Conservation (phyloP, 2,329 filamentous ascomycete species). For the Beauveria caledonica region DNA sequence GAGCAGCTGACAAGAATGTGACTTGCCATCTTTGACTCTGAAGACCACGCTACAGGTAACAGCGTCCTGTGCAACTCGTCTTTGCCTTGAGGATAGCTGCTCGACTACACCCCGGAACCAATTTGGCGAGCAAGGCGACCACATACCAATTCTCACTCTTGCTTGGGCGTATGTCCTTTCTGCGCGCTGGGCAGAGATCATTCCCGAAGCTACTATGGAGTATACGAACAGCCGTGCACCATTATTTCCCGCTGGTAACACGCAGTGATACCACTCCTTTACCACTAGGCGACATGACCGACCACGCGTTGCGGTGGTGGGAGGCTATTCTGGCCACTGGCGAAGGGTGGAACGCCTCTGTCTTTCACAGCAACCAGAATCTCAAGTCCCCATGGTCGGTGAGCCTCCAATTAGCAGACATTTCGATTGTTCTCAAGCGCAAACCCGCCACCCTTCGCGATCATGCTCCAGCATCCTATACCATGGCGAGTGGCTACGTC, state of each 20-base stretch:
- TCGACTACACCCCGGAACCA: not conserved
- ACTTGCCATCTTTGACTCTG: not conserved
- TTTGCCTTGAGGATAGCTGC: not conserved
- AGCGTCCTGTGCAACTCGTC: not conserved
- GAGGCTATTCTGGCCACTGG: conserved; percentile 7
- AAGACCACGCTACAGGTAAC: not conserved
- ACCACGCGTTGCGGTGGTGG: conserved; percentile 9
- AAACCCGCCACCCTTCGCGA: not conserved
- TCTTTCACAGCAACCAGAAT: not conserved
- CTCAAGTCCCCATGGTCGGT: conserved; percentile 11
- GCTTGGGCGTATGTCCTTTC: conserved; percentile 14
- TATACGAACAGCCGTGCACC: conserved; percentile 9
- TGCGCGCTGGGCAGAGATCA: conserved; percentile 14
- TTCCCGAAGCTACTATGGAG: conserved; percentile 2
- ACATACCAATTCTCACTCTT: conserved; percentile 13
- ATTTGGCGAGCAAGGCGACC: not conserved
- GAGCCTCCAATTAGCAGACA: not conserved
- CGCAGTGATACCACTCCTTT: not conserved
- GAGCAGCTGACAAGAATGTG: not conserved
- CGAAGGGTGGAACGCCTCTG: conserved; percentile 6
- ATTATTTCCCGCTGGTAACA: not conserved
- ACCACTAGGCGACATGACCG: conserved; percentile 4
- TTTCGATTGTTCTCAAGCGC: not conserved
- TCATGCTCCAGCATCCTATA: not conserved
- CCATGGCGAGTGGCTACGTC: conserved; percentile 6